Base-by-base conservation (phyloP, 1,139 yeast genomes). In the Pichia sp. region DNA sequence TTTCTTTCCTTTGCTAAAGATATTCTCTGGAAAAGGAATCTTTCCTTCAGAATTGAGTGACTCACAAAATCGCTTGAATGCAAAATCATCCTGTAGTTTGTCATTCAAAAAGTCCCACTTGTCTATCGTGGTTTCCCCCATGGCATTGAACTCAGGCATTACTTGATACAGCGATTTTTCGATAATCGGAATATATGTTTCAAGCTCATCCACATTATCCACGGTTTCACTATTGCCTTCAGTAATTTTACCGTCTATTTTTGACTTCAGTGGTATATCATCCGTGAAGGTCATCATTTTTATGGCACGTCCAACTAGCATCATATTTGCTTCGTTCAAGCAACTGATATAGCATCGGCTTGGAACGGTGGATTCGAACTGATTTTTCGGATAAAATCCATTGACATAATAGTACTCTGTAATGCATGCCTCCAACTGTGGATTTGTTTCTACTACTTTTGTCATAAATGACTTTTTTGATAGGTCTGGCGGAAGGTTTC, bases 401-500 rank as follows among this genome's bases (percentile, higher is more conserved):
- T 60, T 59, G 2, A 70, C 70, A 56, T 67, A 74, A 56, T 73
- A 71, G 36, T 48, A 49, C n/a, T 61, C 58, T 7, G 56, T 53
- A 26, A 66, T 57, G 7, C 34, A 25, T 1, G 37, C 36, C 12
- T 28, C 41, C 5, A 52, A 49, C 2, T 43, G 53, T 0, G 58
- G 54, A 19, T 40, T 18, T 30, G 9, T 5, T 16, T 31, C n/a
- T 8, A 19, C 19, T 6, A 57, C 26, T 22, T 63, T 60, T 3
- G 54, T 48, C 19, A 55, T 52, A 51, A 73, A 73, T 34, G 62
- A 68, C 0, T 56, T 57, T 46, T 66, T 65, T 1, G 59, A 51
- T 30, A 74, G 50, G 8, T 53, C 60, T 0, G 78, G 74, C 1
- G 78, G 77, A 31, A 74, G 58, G 22, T 66, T 59, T 37, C 78